These are phyloP conservation scores for Paecilomyces formosus DNA, from an alignment of 2,329 filamentous ascomycete species.

Conservation along the genomic window DNA sequence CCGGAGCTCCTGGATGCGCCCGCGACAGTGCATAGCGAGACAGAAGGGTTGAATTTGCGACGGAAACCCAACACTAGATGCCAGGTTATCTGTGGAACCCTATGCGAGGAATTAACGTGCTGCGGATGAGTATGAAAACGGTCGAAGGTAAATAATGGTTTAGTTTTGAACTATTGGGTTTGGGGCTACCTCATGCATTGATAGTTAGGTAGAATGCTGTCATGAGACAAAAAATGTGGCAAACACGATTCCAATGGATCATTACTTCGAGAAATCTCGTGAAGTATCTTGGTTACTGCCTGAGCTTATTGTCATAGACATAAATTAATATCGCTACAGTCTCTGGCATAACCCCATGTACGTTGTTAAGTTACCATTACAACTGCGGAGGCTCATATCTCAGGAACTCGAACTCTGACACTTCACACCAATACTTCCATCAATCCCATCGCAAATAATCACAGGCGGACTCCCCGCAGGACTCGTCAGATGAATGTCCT, in stretches of 20 bases:
- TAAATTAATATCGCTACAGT: too few species aligned
- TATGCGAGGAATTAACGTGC: constrained; percentile 48
- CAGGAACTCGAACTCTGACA: not conserved
- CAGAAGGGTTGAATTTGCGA: constrained; percentile 14
- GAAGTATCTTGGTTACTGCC: too few species aligned
- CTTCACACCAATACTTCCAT: not conserved
- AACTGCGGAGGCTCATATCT: not conserved
- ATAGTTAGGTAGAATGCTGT: not conserved
- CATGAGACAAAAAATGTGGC: not conserved
- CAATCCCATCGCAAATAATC: not conserved
- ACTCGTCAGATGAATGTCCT: not conserved
- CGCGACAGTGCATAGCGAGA: constrained; percentile 11
- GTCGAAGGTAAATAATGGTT: not conserved
- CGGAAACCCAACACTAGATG: constrained; percentile 33
- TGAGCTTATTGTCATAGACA: too few species aligned
- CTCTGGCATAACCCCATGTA: too few species aligned
- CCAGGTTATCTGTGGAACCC: constrained; percentile 45
- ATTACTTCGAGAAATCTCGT: too few species aligned
- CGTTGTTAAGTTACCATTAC: not conserved
- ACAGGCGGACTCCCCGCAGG: not conserved
- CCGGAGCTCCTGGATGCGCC: constrained; percentile 45
- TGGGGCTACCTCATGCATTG: not conserved
- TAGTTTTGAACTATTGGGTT: not conserved
- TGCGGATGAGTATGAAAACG: constrained; percentile 28
- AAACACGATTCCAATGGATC: too few species aligned